Percentiles rank a stretch among this genome's conserved stretches.
Conservation (phyloP, 2,329 filamentous ascomycete genomes). For the Trichoderma sp. region DNA sequence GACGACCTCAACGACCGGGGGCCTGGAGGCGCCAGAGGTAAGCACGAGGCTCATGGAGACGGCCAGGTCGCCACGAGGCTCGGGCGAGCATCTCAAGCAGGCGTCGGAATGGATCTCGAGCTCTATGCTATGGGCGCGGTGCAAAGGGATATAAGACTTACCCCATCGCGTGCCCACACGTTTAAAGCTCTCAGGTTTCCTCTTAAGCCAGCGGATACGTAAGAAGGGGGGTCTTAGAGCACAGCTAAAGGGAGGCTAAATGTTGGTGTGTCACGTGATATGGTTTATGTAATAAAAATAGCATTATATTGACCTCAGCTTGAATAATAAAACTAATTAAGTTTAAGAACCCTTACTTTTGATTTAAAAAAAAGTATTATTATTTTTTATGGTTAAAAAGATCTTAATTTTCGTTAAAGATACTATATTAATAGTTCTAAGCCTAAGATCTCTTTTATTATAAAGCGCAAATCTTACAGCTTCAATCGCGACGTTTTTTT, state of each 20-base stretch:
- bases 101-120: background rate
- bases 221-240: background rate
- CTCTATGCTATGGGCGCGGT: background rate
- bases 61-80: background rate
- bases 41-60: conserved; percentile 25
- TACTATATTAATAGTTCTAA: background rate
- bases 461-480: background rate
- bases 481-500: background rate
- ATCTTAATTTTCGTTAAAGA: background rate
- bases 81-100: conserved; percentile 17
- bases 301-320: background rate
- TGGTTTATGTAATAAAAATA: background rate
- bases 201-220: conserved; percentile 1
- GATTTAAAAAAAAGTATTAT: background rate
- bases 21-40: conserved; percentile 21
- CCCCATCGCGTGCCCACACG: conserved; percentile 23
- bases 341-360: background rate
- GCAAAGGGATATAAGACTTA: conserved; percentile 11
- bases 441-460: background rate
- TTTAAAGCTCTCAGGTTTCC: background rate
- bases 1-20: conserved; percentile 22
- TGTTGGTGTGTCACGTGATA: background rate
- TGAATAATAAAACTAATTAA: background rate
- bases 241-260: background rate
- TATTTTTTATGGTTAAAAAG: background rate